phyloP scores from a whole-genome alignment of 148 eudicot species.

The Spergularia marina region DNA sequence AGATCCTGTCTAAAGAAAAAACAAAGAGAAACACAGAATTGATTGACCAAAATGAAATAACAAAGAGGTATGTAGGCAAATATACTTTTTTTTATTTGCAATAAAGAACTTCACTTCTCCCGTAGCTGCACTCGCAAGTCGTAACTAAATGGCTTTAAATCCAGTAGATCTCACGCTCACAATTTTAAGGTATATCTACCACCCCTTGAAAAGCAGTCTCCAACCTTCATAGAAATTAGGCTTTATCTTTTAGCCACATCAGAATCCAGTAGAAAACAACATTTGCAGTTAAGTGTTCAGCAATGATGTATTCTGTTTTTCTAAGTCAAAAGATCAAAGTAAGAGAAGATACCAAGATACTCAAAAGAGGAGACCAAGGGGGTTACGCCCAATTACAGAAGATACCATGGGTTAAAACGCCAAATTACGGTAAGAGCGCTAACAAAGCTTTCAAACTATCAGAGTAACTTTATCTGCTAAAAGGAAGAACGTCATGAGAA shows the following conservation, averaged over 20 bases:
- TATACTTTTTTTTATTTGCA: neutral
- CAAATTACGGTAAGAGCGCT: too few relatives aligned
- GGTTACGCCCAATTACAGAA: too few relatives aligned
- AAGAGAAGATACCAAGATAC: too few relatives aligned
- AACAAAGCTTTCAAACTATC: too few relatives aligned
- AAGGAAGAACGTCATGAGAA: too few relatives aligned
- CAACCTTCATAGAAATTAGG: neutral
- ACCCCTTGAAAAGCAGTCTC: neutral
- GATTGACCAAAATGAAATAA: neutral
- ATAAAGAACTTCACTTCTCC: neutral
- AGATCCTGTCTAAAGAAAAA: slow-evolving; percentile 82
- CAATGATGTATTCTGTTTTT: too few relatives aligned
- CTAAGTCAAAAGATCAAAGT: too few relatives aligned
- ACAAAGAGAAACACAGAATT: slow-evolving; percentile 17
- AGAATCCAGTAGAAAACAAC: neutral
- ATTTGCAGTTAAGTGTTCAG: neutral
- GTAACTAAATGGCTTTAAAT: too few relatives aligned
- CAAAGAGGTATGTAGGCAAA: neutral
- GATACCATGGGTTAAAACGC: too few relatives aligned
- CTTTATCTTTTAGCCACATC: neutral
- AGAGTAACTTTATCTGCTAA: too few relatives aligned
- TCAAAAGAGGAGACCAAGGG: too few relatives aligned
- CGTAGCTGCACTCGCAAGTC: too few relatives aligned
- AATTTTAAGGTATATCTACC: neutral
- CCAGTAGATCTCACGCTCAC: neutral